Conservation (phyloP, 176 grass and related monocot species). For the Ampelocalamus luodianensis region DNA sequence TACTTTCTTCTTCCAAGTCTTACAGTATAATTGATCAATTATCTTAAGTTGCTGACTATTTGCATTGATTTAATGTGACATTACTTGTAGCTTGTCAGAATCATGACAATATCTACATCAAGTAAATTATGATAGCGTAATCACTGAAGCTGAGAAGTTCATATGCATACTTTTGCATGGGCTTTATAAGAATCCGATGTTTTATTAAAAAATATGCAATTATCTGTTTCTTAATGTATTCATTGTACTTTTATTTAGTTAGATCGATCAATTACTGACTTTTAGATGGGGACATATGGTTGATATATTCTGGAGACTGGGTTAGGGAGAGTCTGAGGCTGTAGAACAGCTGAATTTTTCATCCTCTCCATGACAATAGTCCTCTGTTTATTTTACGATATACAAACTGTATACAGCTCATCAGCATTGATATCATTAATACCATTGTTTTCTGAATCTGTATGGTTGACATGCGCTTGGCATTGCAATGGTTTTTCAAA, state of each 20-base stretch:
- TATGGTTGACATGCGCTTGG: not conserved
- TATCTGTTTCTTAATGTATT: not conserved
- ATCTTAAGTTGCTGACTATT: not conserved
- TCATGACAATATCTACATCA: conserved; percentile 26
- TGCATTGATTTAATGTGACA: conserved; percentile 3
- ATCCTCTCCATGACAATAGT: not conserved
- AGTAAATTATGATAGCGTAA: not conserved
- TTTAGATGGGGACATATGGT: not conserved
- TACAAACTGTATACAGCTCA: not conserved
- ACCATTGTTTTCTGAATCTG: conserved; percentile 4
- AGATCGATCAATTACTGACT: not conserved
- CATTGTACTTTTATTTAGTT: not conserved
- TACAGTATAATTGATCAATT: conserved; percentile 29
- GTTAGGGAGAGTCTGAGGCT: not conserved
- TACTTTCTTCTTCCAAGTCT: conserved; percentile 1
- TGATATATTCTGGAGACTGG: not conserved
- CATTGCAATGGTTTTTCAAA: not conserved
- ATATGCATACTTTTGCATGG: not conserved
- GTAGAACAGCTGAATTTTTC: not conserved
- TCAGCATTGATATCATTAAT: not conserved
- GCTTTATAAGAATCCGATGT: not conserved
- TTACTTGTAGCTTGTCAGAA: not conserved
- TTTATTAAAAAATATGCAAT: not conserved
- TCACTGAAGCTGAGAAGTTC: not conserved
- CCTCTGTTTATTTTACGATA: not conserved